Base-by-base conservation (phyloP, 805 yeast genomes). In the Hagleromyces aurorensis region DNA sequence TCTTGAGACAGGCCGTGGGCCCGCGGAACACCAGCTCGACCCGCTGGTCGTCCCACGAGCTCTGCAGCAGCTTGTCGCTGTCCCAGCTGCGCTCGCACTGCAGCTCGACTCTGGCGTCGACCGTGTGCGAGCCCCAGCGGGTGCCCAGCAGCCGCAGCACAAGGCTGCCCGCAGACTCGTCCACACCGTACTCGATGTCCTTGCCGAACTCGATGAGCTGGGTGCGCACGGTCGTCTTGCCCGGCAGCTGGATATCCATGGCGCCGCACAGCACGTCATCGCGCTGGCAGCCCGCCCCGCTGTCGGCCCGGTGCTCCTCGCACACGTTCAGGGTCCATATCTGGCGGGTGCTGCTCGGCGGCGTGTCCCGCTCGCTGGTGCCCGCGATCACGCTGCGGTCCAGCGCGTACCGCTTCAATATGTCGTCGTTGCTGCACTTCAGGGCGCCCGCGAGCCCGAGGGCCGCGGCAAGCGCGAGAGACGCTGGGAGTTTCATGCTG, bases 201-300 rank as follows among this genome's bases (percentile, higher is more conserved):
- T 57, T 61, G 18, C 57, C 55, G 37, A 69, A 45, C 18, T 82
- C 73, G 29, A 82, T 69, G 11, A 82, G 65, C 52, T 81, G 80
- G 0, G 86, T 62, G 15, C 70, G 57, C 3, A 72, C 36, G 3
- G 72, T 55, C 16, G 62, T 62, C 32, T 54, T 41, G 12, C 67
- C 69, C n/a, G 76, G 75, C 12, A 76, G 40, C 9, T 58, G 50
- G 4, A 82, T 66, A 7, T 61, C 46, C 14, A 80, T 75, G 11
- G 80, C 48, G 2, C 94, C 95, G 55, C 98, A 89, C 6, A 87
- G 52, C 40, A 81, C 82, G 1, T 87, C 72, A 38, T 78, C 75
- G 26, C 61, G 59, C 1, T 86, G 78, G 57, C 96, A 87, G 16
- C 64, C 65, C 5, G 61, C 50, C 0, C 55, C 50, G 7, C 58